phyloP scores from a whole-genome alignment of 768 basidiomycete genomes.

The Trametes punicea region DNA sequence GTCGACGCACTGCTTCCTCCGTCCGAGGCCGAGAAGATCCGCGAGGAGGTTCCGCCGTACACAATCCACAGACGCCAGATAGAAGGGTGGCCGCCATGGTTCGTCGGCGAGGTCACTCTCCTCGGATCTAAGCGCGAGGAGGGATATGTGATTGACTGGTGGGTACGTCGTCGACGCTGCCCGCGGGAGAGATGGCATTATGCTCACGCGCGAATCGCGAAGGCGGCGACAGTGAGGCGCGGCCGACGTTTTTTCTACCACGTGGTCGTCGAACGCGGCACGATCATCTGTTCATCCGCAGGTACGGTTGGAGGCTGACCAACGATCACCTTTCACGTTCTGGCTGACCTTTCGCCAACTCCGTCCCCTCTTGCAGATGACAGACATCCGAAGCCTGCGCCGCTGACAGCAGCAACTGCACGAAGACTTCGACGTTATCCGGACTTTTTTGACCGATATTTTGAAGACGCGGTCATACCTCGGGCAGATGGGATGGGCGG shows the following conservation, averaged over 20 bases:
- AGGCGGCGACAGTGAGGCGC: too few relatives aligned
- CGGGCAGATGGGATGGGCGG: conserved; percentile 22
- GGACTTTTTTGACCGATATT: conserved; percentile 34
- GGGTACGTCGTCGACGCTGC: conserved; percentile 27
- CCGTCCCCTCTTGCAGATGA: conserved; percentile 37
- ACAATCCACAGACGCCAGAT: background rate
- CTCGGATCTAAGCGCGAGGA: background rate
- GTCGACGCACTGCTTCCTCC: background rate
- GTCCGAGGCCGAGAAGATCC: conserved; percentile 21
- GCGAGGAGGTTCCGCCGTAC: background rate
- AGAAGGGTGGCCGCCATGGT: background rate
- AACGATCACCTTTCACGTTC: too few relatives aligned
- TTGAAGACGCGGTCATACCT: conserved; percentile 32
- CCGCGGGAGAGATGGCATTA: too few relatives aligned
- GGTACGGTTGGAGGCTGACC: too few relatives aligned
- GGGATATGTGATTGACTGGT: conserved; percentile 27
- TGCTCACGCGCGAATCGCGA: too few relatives aligned
- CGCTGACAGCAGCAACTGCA: conserved; percentile 19
- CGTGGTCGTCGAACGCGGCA: too few relatives aligned
- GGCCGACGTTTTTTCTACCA: too few relatives aligned
- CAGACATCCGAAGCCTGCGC: conserved; percentile 23
- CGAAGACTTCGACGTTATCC: conserved; percentile 27
- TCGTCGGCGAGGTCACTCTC: background rate
- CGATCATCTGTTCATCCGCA: background rate
- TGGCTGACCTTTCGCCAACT: too few relatives aligned